Evolutionary conservation across 1,139 yeast genomes (phyloP).

Genomic region (Diutina catenulata): DNA sequence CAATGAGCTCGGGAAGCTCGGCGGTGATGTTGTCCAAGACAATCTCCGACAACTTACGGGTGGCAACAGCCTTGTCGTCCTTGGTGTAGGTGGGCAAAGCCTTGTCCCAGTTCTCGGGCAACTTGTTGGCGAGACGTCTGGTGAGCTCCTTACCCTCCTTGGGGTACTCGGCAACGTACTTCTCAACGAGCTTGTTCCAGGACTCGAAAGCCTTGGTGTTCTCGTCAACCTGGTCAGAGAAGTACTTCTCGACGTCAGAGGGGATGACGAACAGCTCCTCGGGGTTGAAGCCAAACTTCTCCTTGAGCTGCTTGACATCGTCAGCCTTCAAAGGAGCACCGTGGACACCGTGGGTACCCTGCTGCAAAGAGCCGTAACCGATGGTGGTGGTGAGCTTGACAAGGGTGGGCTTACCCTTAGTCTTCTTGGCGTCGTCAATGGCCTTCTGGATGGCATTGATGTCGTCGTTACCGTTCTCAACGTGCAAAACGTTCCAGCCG

Average conservation of each 20-base stretch:
- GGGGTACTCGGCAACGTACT: conserved; percentile 65
- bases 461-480: conserved; percentile 76
- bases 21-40: conserved; percentile 57
- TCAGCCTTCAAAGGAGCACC: conserved; percentile 96
- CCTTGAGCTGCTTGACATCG: conserved; percentile 82
- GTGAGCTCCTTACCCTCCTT: conserved; percentile 67
- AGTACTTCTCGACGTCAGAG: conserved; percentile 68
- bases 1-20: conserved; percentile 77
- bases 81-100: conserved; percentile 73
- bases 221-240: conserved; percentile 43
- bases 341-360: conserved; percentile 91
- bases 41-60: conserved; percentile 90
- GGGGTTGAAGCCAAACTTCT: conserved; percentile 82
- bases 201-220: conserved; percentile 53
- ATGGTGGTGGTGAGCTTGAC: conserved; percentile 85
- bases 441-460: conserved; percentile 63
- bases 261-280: conserved; percentile 71
- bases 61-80: conserved; percentile 73
- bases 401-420: conserved; percentile 75
- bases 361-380: conserved; percentile 83
- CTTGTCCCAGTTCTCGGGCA: conserved; percentile 79
- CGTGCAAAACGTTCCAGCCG: conserved; percentile 86
- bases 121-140: conserved; percentile 72
- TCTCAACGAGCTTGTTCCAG: conserved; percentile 59
- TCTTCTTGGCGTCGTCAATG: conserved; percentile 55